phyloP scores from a whole-genome alignment of 768 basidiomycete species.

The Chlorophyllum brunneum region DNA sequence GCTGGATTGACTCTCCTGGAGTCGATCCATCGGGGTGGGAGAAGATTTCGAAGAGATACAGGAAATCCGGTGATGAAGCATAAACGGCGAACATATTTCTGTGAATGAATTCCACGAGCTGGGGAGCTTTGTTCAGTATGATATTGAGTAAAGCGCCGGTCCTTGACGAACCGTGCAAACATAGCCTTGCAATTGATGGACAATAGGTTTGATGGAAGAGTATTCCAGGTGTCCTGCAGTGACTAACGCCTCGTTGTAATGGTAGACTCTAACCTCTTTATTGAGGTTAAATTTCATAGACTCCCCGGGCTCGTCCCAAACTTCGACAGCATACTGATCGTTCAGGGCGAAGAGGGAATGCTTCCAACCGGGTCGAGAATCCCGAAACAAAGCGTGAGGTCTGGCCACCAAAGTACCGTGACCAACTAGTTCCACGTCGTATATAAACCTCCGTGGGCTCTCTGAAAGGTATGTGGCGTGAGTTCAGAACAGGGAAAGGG shows the following conservation, averaged over 20 bases:
- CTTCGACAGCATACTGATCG: not conserved
- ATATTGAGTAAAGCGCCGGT: not conserved
- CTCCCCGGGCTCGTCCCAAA: not conserved
- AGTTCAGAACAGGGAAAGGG: not conserved
- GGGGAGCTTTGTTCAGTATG: not conserved
- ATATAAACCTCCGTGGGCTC: not conserved
- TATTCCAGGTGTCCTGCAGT: no score
- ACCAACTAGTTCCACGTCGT: not conserved
- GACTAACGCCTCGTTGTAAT: no score
- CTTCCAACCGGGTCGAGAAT: not conserved
- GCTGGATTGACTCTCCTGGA: not conserved
- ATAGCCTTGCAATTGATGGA: not conserved
- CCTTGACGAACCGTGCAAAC: not conserved
- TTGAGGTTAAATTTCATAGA: no score
- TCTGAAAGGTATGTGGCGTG: no score
- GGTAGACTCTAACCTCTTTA: no score
- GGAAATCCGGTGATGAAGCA: not conserved
- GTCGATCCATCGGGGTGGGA: no score
- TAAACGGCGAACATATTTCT: not conserved
- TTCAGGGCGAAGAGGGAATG: not conserved
- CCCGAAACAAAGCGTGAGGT: not conserved
- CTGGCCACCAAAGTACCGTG: not conserved
- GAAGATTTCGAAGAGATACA: not conserved
- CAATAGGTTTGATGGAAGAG: no score
- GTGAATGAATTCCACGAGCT: not conserved